A percentile compares a stretch with the other conserved stretches of the same genome.
Conservation (phyloP, 2,329 filamentous ascomycete genomes). For the Pseudogymnoascus sp. region DNA sequence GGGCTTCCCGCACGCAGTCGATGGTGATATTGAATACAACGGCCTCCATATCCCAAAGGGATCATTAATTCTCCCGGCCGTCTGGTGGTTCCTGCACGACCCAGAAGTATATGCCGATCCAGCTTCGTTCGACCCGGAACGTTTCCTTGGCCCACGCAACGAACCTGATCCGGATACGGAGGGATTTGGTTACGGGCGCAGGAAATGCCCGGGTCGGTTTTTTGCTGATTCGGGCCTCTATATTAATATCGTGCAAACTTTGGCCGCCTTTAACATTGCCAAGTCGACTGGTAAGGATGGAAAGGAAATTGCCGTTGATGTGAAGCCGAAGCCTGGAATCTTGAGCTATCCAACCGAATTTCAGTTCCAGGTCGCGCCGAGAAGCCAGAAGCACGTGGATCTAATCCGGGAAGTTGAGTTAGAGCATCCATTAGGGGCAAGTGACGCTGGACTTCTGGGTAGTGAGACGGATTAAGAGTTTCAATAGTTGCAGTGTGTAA, state of each 20-base stretch:
- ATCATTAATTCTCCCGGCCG: slow-evolving; percentile 22
- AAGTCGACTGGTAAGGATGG: slow-evolving; percentile 30
- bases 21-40: slow-evolving; percentile 46
- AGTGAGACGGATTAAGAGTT: background rate
- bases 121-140: slow-evolving; percentile 36
- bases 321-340: slow-evolving; percentile 3
- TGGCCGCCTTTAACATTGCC: slow-evolving; percentile 30
- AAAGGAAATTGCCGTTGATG: slow-evolving; percentile 19
- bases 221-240: slow-evolving; percentile 37
- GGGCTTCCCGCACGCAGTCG: slow-evolving; percentile 45
- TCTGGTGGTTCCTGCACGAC: slow-evolving; percentile 19
- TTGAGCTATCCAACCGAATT: slow-evolving; percentile 1
- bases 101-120: slow-evolving; percentile 33
- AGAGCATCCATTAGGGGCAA: background rate
- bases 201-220: slow-evolving; percentile 42
- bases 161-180: slow-evolving; percentile 42
- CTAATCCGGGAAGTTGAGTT: background rate
- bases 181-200: slow-evolving; percentile 43
- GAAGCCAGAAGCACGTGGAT: slow-evolving; percentile 4
- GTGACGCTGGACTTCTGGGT: slow-evolving; percentile 4
- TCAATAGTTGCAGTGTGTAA: background rate
- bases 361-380: background rate
- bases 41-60: slow-evolving; percentile 47
- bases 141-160: slow-evolving; percentile 32
- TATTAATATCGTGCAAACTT: slow-evolving; percentile 31